Evolutionary conservation across 1,284 basidiomycete species (phyloP).

Genomic region (Pulveroboletus sp.): DNA sequence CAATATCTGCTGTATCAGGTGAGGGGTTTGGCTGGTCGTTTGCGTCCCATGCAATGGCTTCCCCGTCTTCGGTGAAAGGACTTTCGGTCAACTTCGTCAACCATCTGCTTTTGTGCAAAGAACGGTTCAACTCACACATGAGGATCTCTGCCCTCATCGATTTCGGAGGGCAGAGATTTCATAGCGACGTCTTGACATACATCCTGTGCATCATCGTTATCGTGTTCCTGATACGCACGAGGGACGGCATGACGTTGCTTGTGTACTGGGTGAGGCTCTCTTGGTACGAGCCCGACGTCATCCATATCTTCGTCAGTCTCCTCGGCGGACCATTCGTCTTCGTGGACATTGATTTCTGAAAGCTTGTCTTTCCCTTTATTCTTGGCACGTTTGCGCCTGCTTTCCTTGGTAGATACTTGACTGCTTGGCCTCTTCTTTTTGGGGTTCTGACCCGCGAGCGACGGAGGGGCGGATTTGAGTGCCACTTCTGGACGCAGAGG

Average conservation of each 20-base stretch:
- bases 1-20: conserved; percentile 10
- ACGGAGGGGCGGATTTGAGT: conserved; percentile 1
- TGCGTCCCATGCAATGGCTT: not conserved
- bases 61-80: not conserved
- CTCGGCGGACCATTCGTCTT: conserved; percentile 20
- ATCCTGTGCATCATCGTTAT: conserved; percentile 20
- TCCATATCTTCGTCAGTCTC: conserved; percentile 25
- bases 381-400: conserved; percentile 44
- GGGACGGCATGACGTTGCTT: conserved; percentile 24
- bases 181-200: conserved; percentile 24
- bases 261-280: conserved; percentile 24
- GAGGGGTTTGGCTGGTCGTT: not conserved
- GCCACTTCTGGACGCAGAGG: conserved; percentile 28
- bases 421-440: conserved; percentile 21
- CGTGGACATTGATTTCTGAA: conserved; percentile 25
- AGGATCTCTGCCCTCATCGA: not conserved
- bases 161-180: conserved; percentile 3
- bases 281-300: conserved; percentile 1
- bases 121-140: conserved; percentile 5
- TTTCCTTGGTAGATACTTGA: conserved; percentile 9
- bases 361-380: conserved; percentile 40
- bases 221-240: conserved; percentile 23
- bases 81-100: conserved; percentile 6
- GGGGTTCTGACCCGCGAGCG: conserved; percentile 9
- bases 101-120: not conserved